Evolutionary conservation across 148 eudicot species (phyloP).

Genomic region (Silene conica): DNA sequence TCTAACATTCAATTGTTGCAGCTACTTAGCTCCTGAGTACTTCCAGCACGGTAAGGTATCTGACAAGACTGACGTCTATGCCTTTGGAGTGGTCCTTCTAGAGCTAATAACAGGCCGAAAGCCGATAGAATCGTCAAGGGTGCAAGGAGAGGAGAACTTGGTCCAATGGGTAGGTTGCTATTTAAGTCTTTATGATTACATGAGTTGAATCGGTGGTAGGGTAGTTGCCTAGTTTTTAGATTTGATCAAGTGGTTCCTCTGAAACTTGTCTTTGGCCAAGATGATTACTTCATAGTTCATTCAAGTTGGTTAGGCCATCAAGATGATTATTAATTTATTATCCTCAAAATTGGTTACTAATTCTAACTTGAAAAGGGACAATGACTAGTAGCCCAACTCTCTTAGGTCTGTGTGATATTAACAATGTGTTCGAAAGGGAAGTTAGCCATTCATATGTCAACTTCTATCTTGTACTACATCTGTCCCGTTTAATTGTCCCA

Average conservation of each 20-base stretch:
- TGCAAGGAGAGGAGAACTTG: constrained; percentile 86
- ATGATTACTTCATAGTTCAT: neutral
- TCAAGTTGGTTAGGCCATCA: neutral
- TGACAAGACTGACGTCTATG: constrained; percentile 94
- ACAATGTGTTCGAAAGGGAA: constrained; percentile 14
- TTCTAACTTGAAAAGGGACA: neutral
- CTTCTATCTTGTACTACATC: neutral
- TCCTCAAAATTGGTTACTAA: neutral
- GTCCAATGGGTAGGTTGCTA: constrained; percentile 73
- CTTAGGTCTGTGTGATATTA: constrained; percentile 13
- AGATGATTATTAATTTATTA: constrained; percentile 2
- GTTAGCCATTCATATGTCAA: neutral
- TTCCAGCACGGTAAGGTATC: constrained; percentile 97
- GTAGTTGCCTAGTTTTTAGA: constrained; percentile 6
- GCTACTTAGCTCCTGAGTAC: constrained; percentile 97
- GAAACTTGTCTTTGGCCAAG: neutral
- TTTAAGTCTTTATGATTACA: constrained; percentile 16
- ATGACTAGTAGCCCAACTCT: constrained; percentile 14
- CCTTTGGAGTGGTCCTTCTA: constrained; percentile 84
- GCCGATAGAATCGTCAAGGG: constrained; percentile 79
- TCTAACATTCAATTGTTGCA: constrained; percentile 26
- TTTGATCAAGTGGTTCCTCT: constrained; percentile 13
- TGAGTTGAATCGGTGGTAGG: constrained; percentile 1
- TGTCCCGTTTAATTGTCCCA: neutral
- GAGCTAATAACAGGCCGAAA: constrained; percentile 84